Conservation (phyloP, 129 eudicot species). For the Pittosporum tobira region DNA sequence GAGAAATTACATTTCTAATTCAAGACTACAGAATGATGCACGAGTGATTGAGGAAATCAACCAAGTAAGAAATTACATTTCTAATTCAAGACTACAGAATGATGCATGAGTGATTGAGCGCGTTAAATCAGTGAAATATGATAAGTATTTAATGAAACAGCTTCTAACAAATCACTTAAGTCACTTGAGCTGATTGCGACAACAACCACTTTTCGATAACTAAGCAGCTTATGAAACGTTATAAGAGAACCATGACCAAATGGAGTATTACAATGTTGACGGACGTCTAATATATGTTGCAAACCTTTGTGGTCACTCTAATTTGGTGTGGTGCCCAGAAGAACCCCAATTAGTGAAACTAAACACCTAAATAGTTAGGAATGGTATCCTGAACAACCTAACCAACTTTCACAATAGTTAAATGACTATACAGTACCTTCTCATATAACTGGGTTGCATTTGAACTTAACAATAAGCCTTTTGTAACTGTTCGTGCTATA, state of each 20-base stretch:
- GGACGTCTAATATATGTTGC: background rate
- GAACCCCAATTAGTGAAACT: constrained; percentile 1
- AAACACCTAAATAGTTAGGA: background rate
- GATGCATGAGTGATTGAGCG: background rate
- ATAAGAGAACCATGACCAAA: background rate
- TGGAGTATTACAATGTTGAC: background rate
- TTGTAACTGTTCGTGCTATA: no score
- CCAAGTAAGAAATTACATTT: background rate
- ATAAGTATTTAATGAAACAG: background rate
- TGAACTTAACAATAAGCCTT: no score
- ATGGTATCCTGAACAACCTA: background rate
- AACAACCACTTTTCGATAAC: background rate
- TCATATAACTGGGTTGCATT: no score
- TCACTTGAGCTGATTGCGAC: background rate
- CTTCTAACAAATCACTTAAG: background rate
- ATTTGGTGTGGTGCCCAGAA: background rate
- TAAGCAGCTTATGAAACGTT: background rate
- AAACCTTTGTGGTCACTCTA: background rate
- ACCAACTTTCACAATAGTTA: no score
- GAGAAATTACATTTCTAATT: background rate
- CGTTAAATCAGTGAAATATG: background rate
- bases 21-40: background rate
- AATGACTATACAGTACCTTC: no score
- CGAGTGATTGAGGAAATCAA: no score
- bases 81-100: background rate